Percentiles rank a stretch among this genome's conserved stretches.
Evolutionary conservation across 1,284 basidiomycete genomes (phyloP).

Genomic region (Puccinia hordei): DNA sequence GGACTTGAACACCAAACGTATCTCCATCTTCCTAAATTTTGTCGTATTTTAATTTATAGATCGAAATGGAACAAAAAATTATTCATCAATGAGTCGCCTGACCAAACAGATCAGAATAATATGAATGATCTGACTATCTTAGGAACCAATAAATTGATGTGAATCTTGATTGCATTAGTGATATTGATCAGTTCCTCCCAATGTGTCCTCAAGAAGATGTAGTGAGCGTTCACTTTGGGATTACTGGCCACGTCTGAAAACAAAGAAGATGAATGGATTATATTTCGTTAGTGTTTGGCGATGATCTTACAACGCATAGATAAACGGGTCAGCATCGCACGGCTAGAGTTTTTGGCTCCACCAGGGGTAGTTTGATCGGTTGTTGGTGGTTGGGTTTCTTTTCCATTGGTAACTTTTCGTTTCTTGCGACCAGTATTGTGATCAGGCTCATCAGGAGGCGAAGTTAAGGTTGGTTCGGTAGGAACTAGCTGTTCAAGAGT

Average conservation of each 20-base stretch:
- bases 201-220: slow-evolving; percentile 38
- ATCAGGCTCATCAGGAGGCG: slow-evolving; percentile 33
- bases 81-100: background rate
- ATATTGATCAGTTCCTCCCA: slow-evolving; percentile 47
- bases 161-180: slow-evolving; percentile 48
- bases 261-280: background rate
- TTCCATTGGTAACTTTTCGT: slow-evolving; percentile 43
- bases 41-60: background rate
- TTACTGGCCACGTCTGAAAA: slow-evolving; percentile 30
- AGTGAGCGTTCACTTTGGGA: slow-evolving; percentile 45
- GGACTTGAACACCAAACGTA: slow-evolving; percentile 47
- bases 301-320: background rate
- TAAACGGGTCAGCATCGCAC: slow-evolving; percentile 4
- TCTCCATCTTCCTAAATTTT: slow-evolving; percentile 40
- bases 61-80: background rate
- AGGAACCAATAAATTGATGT: slow-evolving; percentile 45
- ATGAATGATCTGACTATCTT: slow-evolving; percentile 35
- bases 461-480: slow-evolving; percentile 16
- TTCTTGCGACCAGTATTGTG: slow-evolving; percentile 36
- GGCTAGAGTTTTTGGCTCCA: slow-evolving; percentile 39
- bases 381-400: slow-evolving; percentile 25
- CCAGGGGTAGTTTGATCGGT: slow-evolving; percentile 22
- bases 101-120: background rate
- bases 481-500: background rate
- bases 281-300: background rate